phyloP scores from a whole-genome alignment of 192 early-diverging fungal species.

The Coemansia sp. region DNA sequence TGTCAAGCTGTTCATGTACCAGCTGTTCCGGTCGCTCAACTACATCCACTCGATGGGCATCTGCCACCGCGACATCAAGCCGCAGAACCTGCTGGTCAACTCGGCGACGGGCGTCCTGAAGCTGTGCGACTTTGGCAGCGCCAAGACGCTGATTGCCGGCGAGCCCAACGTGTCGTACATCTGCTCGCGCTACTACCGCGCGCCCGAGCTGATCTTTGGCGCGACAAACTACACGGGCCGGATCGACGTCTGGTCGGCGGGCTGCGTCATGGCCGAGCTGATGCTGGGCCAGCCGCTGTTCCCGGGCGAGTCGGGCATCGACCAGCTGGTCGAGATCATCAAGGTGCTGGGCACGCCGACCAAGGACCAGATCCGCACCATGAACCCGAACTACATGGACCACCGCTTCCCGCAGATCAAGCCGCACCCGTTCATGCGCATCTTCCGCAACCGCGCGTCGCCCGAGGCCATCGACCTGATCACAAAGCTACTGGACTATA shows the following conservation, averaged over 20 bases:
- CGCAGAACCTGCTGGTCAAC: slow-evolving; percentile 94
- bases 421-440: slow-evolving; percentile 78
- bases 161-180: slow-evolving; percentile 99
- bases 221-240: slow-evolving; percentile 86
- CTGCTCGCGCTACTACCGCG: slow-evolving; percentile 96
- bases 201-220: slow-evolving; percentile 95
- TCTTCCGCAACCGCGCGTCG: slow-evolving; percentile 77
- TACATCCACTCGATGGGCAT: slow-evolving; percentile 96
- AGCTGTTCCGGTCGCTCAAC: slow-evolving; percentile 92
- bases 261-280: slow-evolving; percentile 95
- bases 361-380: slow-evolving; percentile 89
- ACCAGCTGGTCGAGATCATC: slow-evolving; percentile 99
- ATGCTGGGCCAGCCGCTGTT: slow-evolving; percentile 91
- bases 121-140: slow-evolving; percentile 97
- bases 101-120: slow-evolving; percentile 88
- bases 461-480: slow-evolving; percentile 87
- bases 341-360: slow-evolving; percentile 97
- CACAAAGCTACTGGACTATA: slow-evolving; percentile 83
- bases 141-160: slow-evolving; percentile 88
- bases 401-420: slow-evolving; percentile 99
- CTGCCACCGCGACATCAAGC: slow-evolving; percentile 99
- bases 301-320: slow-evolving; percentile 94
- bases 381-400: slow-evolving; percentile 98
- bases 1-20: slow-evolving; percentile 99
- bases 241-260: slow-evolving; percentile 93